Evolutionary conservation across 2,329 filamentous ascomycete species (phyloP).

Genomic region (Paraphaeosphaeria minitans): DNA sequence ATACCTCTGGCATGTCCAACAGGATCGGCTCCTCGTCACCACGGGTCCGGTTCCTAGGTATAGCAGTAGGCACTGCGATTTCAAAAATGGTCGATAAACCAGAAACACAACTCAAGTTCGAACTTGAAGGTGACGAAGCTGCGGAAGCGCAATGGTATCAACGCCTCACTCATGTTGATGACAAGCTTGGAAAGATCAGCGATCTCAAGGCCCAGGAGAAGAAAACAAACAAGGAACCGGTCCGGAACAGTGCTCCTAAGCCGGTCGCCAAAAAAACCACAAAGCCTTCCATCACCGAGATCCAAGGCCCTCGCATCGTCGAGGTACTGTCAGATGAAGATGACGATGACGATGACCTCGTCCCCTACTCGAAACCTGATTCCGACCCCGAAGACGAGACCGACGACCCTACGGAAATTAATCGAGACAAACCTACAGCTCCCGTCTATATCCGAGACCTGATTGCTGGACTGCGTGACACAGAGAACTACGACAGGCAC

Average conservation of each 20-base stretch:
- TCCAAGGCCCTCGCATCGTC: conserved; percentile 53
- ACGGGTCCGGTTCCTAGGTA: conserved; percentile 80
- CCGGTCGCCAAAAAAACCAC: conserved; percentile 13
- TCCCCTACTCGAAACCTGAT: conserved; percentile 82
- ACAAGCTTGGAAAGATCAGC: conserved; percentile 60
- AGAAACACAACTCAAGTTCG: conserved; percentile 78
- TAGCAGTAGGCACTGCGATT: conserved; percentile 79
- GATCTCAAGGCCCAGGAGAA: conserved; percentile 22
- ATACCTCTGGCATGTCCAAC: conserved; percentile 82
- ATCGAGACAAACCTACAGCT: conserved; percentile 78
- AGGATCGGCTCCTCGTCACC: conserved; percentile 77
- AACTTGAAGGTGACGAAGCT: conserved; percentile 76
- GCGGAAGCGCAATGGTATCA: conserved; percentile 79
- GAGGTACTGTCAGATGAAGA: conserved; percentile 58
- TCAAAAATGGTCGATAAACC: conserved; percentile 68
- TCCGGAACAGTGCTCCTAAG: conserved; percentile 14
- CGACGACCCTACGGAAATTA: conserved; percentile 86
- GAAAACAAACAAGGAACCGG: neutral
- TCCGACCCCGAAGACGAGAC: conserved; percentile 91
- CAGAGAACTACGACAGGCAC: conserved; percentile 83
- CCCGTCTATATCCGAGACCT: conserved; percentile 92
- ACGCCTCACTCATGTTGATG: conserved; percentile 64
- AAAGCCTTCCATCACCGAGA: conserved; percentile 25
- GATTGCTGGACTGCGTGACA: conserved; percentile 76
- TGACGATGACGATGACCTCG: conserved; percentile 63